phyloP scores from a whole-genome alignment of 495 filamentous ascomycete genomes.

The Penicillium coffeae region DNA sequence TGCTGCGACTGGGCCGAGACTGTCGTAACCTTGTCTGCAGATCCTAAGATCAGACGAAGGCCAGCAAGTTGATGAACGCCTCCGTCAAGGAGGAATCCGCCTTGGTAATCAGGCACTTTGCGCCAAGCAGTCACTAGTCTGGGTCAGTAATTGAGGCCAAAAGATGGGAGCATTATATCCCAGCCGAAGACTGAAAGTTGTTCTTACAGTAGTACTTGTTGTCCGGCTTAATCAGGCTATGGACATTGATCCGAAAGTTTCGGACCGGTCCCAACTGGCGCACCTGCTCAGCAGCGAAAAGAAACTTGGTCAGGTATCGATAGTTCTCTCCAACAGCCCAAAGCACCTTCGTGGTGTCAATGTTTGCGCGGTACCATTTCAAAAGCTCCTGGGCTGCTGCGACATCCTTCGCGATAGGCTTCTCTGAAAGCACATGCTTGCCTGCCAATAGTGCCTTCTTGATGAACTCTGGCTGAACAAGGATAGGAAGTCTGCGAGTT shows the following conservation, averaged over 20 bases:
- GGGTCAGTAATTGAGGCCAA: not conserved
- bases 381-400: conserved; percentile 58
- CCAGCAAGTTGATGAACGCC: conserved; percentile 71
- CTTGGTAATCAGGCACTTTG: conserved; percentile 66
- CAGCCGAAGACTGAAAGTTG: no score
- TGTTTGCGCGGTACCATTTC: conserved; percentile 53
- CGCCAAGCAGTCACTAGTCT: conserved; percentile 66
- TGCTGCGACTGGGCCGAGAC: conserved; percentile 58
- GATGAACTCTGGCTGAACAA: conserved; percentile 38
- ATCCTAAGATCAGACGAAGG: conserved; percentile 55
- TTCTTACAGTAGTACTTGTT: conserved; percentile 57
- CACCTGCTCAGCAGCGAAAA: conserved; percentile 55
- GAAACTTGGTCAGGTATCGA: conserved; percentile 58
- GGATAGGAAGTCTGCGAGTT: conserved; percentile 30
- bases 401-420: conserved; percentile 70
- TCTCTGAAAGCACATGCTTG: conserved; percentile 83
- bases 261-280: conserved; percentile 59
- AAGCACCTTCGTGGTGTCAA: conserved; percentile 42
- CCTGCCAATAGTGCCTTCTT: conserved; percentile 55
- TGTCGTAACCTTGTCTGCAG: conserved; percentile 36
- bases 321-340: conserved; percentile 77
- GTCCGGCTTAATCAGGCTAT: conserved; percentile 51
- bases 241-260: conserved; percentile 57
- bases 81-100: conserved; percentile 75
- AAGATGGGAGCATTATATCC: not conserved